Evolutionary conservation across 495 filamentous ascomycete species (phyloP).

Genomic region (Neurospora sp.): DNA sequence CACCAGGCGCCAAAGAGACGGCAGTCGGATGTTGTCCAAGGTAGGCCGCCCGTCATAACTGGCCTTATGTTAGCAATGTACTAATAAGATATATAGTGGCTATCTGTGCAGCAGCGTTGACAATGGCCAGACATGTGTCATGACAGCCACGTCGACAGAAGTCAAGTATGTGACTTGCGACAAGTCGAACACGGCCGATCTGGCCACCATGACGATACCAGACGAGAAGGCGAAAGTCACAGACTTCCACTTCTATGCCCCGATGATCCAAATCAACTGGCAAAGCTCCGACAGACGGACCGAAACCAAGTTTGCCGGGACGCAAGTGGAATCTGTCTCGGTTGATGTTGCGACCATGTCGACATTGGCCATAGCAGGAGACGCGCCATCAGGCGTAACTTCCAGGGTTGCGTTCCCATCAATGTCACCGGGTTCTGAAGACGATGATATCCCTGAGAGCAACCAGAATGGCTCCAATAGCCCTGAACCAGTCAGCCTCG

Average conservation of each 20-base stretch:
- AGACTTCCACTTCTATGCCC: constrained; percentile 18
- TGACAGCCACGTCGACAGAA: constrained; percentile 16
- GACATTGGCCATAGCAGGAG: neutral
- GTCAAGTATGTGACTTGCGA: constrained; percentile 20
- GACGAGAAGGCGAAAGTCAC: constrained; percentile 12
- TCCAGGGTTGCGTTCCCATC: neutral
- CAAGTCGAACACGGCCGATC: constrained; percentile 9
- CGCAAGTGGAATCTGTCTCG: neutral
- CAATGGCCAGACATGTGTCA: constrained; percentile 24
- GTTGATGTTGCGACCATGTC: constrained; percentile 10
- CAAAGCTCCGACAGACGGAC: constrained; percentile 18
- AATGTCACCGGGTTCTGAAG: no score
- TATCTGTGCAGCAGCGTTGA: constrained; percentile 23
- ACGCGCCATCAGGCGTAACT: neutral
- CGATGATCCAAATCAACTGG: constrained; percentile 30
- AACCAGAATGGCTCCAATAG: neutral
- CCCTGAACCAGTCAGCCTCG: neutral
- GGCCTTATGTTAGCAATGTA: neutral
- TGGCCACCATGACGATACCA: constrained; percentile 13
- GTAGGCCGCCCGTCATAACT: constrained; percentile 7
- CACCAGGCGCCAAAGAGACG: constrained; percentile 20
- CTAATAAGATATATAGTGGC: constrained; percentile 11
- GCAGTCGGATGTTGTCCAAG: constrained; percentile 28
- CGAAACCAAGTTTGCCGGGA: neutral
- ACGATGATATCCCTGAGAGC: no score